Percentiles rank a stretch among this genome's conserved stretches.
Conservation (phyloP, 2,329 filamentous ascomycete genomes). For the Colletotrichum liaoningense region DNA sequence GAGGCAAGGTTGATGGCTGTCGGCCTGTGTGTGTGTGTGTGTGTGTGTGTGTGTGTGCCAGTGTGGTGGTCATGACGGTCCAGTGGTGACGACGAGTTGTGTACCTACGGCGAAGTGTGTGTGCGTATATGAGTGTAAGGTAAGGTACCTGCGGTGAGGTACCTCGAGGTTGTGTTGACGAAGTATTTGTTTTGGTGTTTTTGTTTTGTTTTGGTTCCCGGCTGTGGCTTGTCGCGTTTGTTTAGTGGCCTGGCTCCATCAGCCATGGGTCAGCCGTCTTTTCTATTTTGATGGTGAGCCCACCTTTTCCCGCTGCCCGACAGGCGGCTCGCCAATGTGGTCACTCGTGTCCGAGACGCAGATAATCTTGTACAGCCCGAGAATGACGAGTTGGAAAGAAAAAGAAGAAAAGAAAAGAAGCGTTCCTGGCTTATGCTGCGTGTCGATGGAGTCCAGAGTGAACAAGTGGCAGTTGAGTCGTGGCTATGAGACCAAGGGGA, state of each 20-base stretch:
- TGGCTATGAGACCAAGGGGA: conserved; percentile 21
- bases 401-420: background rate
- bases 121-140: background rate
- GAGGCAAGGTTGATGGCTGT: conserved; percentile 21
- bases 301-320: conserved; percentile 26
- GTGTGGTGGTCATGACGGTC: conserved; percentile 10
- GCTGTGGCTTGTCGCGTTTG: conserved; percentile 36
- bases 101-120: background rate
- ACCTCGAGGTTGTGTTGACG: conserved; percentile 9
- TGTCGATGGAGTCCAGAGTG: conserved; percentile 21
- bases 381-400: conserved; percentile 5
- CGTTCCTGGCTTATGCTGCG: conserved; percentile 7
- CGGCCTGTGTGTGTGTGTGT: background rate
- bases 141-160: background rate
- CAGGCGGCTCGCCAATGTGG: conserved; percentile 4
- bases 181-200: conserved; percentile 19
- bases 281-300: conserved; percentile 26
- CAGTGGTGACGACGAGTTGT: conserved; percentile 1
- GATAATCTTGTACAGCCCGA: conserved; percentile 6
- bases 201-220: conserved; percentile 35
- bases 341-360: background rate
- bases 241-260: conserved; percentile 30
- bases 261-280: conserved; percentile 29
- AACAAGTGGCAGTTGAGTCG: conserved; percentile 32
- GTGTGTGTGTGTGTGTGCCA: background rate